Evolutionary conservation across 2,329 filamentous ascomycete genomes (phyloP).

Genomic region (Ophiostoma himal-ulmi): DNA sequence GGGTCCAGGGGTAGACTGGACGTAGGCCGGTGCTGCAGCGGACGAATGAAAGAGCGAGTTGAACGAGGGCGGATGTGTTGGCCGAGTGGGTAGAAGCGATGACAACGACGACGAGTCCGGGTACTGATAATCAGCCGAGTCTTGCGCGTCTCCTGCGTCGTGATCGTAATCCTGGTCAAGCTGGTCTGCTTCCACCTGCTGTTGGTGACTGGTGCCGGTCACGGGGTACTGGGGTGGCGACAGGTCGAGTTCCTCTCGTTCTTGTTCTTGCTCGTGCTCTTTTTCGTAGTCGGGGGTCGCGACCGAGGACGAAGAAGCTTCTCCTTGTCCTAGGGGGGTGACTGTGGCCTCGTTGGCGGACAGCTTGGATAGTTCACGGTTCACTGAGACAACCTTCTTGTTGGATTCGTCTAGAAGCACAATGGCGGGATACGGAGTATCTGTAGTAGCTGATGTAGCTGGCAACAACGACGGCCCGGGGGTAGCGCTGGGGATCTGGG

Average conservation of each 20-base stretch:
- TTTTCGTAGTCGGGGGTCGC: slow-evolving; percentile 3
- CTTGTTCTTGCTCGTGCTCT: background rate
- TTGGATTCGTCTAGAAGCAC: slow-evolving; percentile 5
- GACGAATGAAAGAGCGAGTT: slow-evolving; percentile 50
- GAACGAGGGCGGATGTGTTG: slow-evolving; percentile 49
- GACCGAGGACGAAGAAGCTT: slow-evolving; percentile 4
- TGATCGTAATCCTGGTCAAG: background rate
- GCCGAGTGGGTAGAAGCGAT: slow-evolving; percentile 9
- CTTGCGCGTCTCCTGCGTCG: background rate
- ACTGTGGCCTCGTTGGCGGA: slow-evolving; percentile 4
- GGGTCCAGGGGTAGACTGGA: slow-evolving; percentile 39
- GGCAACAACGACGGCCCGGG: slow-evolving; percentile 20
- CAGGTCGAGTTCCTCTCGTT: background rate
- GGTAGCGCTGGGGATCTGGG: slow-evolving; percentile 16
- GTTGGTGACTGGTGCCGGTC: background rate
- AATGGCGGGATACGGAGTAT: slow-evolving; percentile 1
- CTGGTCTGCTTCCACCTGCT: background rate
- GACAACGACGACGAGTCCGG: slow-evolving; percentile 7
- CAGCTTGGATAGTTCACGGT: background rate
- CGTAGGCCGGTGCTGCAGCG: slow-evolving; percentile 51
- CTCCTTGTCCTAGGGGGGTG: background rate
- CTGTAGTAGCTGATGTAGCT: background rate
- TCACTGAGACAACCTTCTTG: background rate
- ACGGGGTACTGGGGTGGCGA: slow-evolving; percentile 15
- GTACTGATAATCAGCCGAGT: background rate